These are phyloP conservation scores for Tetrahymena malaccensis DNA, from an alignment of 73 alveolate genomes.

Conservation along the genomic window DNA sequence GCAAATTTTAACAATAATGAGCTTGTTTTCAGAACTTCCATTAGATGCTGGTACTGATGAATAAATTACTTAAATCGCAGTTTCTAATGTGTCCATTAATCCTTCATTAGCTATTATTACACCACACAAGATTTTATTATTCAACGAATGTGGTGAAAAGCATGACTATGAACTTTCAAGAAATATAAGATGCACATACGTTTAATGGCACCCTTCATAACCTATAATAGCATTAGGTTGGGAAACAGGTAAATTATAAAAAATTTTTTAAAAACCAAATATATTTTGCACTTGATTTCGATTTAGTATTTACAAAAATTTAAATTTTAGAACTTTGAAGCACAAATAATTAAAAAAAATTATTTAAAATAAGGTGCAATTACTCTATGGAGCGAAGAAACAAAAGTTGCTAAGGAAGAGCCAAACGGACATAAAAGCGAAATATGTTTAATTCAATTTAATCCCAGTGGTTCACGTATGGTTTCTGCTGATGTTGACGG, in stretches of 20 bases:
- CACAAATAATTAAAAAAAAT: not conserved
- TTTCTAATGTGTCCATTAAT: conserved; percentile 16
- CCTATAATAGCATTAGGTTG: conserved; percentile 85
- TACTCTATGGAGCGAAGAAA: conserved; percentile 90
- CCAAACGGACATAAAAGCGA: conserved; percentile 83
- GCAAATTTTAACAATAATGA: not conserved
- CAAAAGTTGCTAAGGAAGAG: conserved; percentile 84
- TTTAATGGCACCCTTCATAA: conserved; percentile 92
- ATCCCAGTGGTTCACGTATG: conserved; percentile 89
- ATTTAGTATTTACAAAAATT: too few species aligned
- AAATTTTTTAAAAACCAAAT: not conserved
- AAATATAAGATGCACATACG: conserved; percentile 61
- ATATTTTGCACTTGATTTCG: not conserved
- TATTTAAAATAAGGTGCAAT: conserved; percentile 39
- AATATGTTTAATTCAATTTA: conserved; percentile 70
- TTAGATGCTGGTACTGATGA: conserved; percentile 1
- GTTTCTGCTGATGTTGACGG: conserved; percentile 96
- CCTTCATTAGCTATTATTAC: conserved; percentile 33
- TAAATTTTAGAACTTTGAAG: not conserved
- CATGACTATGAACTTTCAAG: conserved; percentile 73
- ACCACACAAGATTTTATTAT: conserved; percentile 38
- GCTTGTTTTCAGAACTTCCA: not conserved
- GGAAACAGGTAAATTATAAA: conserved; percentile 78
- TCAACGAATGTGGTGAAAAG: conserved; percentile 80
- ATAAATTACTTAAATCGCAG: conserved; percentile 26